Conservation (phyloP, 192 early-diverging fungal genomes). For the Diversispora eburnea region DNA sequence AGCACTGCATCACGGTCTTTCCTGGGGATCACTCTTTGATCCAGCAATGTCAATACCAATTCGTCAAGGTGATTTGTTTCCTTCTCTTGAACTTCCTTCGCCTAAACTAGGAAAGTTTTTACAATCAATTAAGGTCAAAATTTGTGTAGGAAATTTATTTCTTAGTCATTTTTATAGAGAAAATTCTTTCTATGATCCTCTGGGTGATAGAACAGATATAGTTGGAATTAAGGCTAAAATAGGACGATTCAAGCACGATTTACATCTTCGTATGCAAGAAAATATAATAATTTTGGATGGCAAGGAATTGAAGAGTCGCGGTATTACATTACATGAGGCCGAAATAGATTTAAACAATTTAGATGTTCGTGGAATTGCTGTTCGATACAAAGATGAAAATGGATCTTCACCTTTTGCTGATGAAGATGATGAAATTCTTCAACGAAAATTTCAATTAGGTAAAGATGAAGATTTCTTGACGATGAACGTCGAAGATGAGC, state of each 20-base stretch:
- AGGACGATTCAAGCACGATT: constrained; percentile 36
- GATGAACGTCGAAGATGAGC: constrained; percentile 14
- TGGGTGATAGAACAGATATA: constrained; percentile 33
- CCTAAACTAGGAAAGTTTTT: constrained; percentile 43
- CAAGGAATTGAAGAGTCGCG: constrained; percentile 31
- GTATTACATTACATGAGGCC: constrained; percentile 41
- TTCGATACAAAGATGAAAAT: constrained; percentile 17
- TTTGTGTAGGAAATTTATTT: constrained; percentile 33
- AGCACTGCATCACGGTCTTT: constrained; percentile 37
- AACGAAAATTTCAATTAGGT: background rate
- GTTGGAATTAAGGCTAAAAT: constrained; percentile 42
- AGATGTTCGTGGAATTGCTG: constrained; percentile 36
- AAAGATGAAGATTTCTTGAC: constrained; percentile 31
- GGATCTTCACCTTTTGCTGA: background rate
- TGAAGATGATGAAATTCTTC: constrained; percentile 20
- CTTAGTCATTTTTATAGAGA: constrained; percentile 42
- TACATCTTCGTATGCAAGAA: constrained; percentile 38
- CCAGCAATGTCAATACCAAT: constrained; percentile 42
- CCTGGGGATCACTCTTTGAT: constrained; percentile 44
- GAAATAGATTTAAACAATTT: constrained; percentile 39
- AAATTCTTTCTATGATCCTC: constrained; percentile 31
- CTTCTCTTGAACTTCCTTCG: constrained; percentile 28
- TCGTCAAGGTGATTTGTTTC: constrained; percentile 39
- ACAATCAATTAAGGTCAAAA: constrained; percentile 42
- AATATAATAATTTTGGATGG: constrained; percentile 30